Percentiles rank a stretch among this genome's conserved stretches.
phyloP scores from a whole-genome alignment of 805 yeast species.

The Saccharomycopsis fermentans region DNA sequence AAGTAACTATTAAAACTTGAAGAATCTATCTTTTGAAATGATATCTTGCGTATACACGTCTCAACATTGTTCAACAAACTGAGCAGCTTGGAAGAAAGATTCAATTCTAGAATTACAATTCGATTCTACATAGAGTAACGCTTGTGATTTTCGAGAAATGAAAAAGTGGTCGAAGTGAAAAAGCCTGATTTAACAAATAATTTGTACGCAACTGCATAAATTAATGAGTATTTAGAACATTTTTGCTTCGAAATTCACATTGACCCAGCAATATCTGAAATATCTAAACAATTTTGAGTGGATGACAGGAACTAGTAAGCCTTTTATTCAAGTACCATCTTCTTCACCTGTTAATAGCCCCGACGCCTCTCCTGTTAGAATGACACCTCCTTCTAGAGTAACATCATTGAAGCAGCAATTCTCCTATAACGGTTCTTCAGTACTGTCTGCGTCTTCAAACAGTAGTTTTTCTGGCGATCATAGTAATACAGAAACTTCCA shows the following conservation, averaged over 20 bases:
- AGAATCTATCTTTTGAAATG: no score
- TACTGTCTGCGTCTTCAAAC: not conserved
- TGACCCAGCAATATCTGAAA: no score
- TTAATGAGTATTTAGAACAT: no score
- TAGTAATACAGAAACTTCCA: not conserved
- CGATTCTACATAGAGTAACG: not conserved
- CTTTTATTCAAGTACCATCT: conserved; percentile 16
- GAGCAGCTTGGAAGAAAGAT: not conserved
- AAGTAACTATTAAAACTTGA: no score
- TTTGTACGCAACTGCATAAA: no score
- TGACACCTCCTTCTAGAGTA: not conserved
- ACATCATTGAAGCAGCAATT: conserved; percentile 1
- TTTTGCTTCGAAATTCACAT: not conserved
- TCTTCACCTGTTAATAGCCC: conserved; percentile 9
- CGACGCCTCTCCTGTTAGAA: not conserved
- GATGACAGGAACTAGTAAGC: conserved; percentile 3
- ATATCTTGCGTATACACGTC: no score
- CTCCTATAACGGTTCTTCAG: not conserved
- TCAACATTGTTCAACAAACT: no score
- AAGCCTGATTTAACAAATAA: no score
- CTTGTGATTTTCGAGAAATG: no score
- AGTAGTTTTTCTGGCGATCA: not conserved
- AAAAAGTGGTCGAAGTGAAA: no score
- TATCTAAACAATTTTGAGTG: not conserved
- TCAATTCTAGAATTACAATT: not conserved